phyloP scores from a whole-genome alignment of 495 filamentous ascomycete genomes.

The Xylaria intraflava region DNA sequence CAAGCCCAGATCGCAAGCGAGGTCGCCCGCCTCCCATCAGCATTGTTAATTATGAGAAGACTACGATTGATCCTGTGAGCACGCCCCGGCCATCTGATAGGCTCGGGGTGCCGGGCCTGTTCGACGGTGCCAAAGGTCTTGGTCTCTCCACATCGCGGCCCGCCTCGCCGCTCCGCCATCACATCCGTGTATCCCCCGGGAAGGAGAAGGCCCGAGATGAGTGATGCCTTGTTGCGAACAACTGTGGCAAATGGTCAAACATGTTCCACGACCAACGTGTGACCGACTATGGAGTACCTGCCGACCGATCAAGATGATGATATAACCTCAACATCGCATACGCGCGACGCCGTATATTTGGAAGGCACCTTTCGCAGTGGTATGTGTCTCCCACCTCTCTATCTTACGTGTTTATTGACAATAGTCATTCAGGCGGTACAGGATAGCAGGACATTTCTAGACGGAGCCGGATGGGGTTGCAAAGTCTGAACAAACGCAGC shows the following conservation, averaged over 20 bases:
- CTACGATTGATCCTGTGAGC: conserved; percentile 41
- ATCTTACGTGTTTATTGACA: background rate
- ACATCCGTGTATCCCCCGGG: conserved; percentile 39
- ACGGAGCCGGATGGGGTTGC: background rate
- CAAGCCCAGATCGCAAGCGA: conserved; percentile 47
- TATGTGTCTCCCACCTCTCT: background rate
- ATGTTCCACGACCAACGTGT: background rate
- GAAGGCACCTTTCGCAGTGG: background rate
- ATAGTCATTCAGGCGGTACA: background rate
- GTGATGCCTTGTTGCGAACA: conserved; percentile 13
- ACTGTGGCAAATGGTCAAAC: background rate
- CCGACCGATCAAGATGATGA: background rate
- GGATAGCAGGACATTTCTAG: background rate
- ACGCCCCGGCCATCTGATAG: conserved; percentile 31
- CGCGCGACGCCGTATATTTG: background rate
- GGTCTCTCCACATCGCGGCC: conserved; percentile 61
- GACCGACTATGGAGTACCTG: background rate
- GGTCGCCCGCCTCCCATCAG: conserved; percentile 65
- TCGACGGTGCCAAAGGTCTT: conserved; percentile 46
- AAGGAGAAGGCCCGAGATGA: conserved; percentile 35
- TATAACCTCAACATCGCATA: background rate
- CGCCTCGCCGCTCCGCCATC: conserved; percentile 52
- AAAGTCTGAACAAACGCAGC: background rate
- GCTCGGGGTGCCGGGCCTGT: conserved; percentile 28
- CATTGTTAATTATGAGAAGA: conserved; percentile 73